Percentiles rank a stretch among this genome's conserved stretches.
These are phyloP conservation scores for Aspergillus neotritici DNA, from an alignment of 2,329 filamentous ascomycete genomes.

Conservation along the genomic window DNA sequence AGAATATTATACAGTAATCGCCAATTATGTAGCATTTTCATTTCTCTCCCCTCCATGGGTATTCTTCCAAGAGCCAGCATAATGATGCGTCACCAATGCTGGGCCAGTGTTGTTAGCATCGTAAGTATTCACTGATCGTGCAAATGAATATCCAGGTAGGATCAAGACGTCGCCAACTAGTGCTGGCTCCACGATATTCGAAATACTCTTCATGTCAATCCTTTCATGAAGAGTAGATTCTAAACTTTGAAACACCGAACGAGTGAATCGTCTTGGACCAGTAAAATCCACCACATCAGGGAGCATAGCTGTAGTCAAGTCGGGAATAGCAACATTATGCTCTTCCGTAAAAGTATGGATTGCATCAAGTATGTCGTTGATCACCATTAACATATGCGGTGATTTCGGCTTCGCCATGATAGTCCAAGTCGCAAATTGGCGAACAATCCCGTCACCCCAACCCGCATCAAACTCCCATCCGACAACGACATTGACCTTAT, in stretches of 20 bases:
- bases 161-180: slow-evolving; percentile 8
- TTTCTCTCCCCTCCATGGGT: no score
- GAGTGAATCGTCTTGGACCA: slow-evolving; percentile 6
- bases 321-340: background rate
- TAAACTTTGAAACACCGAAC: slow-evolving; percentile 3
- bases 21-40: no score
- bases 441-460: background rate
- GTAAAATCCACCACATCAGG: slow-evolving; percentile 7
- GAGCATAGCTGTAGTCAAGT: background rate
- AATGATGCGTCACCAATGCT: slow-evolving; percentile 7
- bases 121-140: slow-evolving; percentile 2
- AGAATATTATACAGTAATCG: no score
- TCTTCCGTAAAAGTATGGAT: background rate
- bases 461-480: slow-evolving; percentile 36
- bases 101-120: slow-evolving; percentile 1
- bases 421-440: slow-evolving; percentile 8
- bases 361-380: slow-evolving; percentile 7
- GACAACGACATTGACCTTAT: slow-evolving; percentile 30
- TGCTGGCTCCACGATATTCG: slow-evolving; percentile 2
- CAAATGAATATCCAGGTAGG: slow-evolving; percentile 6
- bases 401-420: slow-evolving; percentile 5
- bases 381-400: slow-evolving; percentile 5
- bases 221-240: background rate
- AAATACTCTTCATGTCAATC: slow-evolving; percentile 1
- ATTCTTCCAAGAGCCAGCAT: slow-evolving; percentile 10